Base-by-base conservation (phyloP, 331 rosid genomes). In the Malus hybrid region DNA sequence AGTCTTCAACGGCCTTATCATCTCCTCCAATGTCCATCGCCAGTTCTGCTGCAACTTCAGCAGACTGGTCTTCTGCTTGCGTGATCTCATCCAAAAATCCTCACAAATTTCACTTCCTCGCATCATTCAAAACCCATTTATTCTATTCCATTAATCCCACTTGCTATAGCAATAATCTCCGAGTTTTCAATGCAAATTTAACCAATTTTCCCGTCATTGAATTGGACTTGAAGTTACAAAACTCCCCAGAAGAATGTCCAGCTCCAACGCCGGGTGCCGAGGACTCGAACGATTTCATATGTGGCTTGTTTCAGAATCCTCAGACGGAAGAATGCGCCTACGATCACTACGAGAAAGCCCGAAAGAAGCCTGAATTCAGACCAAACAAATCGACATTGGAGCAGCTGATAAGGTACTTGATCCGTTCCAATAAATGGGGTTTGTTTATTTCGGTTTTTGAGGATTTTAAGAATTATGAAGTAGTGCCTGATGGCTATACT, bases 371-470 rank as follows among this genome's bases (percentile, higher is more conserved):
- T 2, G 87, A 86, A 34, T 91, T 87, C 78, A 80, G 83, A 55
- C 88, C 97, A 10, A 73, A 75, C 82, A 85, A 66, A 69, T 70
- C 90, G 31, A 85, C 93, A 10, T 60, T 89, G 15, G 75, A 73
- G 54, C 86, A 78, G 71, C 80, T 89, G 6, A 75, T 84, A 70
- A 87, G 93, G 90, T 87, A 89, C 13, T 86, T 89, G 82, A 67
- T 86, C 78, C 84, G 80, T 57, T 75, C 79, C 19, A 89, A 82
- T 85, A 83, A 85, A 69, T 91, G 94, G 94, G 81, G 11, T 77
- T 57, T 24, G 3, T 14, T 91, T 70, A 69, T 71, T 18, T 79
- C 85, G 32, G 56, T 85, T 82, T 81, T 65, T 65, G 78, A 85
- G 12, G 97, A 91, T 78, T 86, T 85, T 32, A 74, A 67, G 85